Evolutionary conservation across 179 eudicot genomes (phyloP), one percentile per base, ranked within the genome.

Genomic region (Beta macrorhiza): DNA sequence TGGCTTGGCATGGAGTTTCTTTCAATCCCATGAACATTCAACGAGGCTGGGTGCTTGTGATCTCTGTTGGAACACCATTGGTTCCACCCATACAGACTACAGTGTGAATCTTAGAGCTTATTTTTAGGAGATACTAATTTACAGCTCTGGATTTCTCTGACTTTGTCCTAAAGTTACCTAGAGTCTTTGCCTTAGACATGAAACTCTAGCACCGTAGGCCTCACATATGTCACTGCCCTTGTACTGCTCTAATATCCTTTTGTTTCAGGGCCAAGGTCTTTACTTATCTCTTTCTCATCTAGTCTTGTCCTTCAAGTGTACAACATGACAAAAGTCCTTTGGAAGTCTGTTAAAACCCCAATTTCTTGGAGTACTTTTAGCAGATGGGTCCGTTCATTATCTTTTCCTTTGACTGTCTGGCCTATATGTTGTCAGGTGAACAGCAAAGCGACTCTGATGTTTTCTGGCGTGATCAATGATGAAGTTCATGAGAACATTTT

Each of bases 381-480:
- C 74, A 67, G 74, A 78, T 32, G 20, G 29, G 67, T 51, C 74
- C 29, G 37, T 68, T 62, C 3, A 51, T 55, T 20, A 52, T 64
- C 51, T 62, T 65, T 20, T 55, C 25, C 3, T n/a, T 73, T 78
- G 76, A 77, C 74, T 63, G 53, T 51, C 9, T 57, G 76, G 61
- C 76, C 71, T 67, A 57, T 79, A 51, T 80, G 57, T 61, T 80
- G 76, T 79, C 84, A 93, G 98, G 97, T 95, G 69, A 93, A 92
- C 83, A 91, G 91, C 87, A 86, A 90, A 80, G 97, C 95, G 17
- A 90, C 96, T 64, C 86, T 95, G 75, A 91, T 95, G 97, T 95
- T 95, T 87, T 87, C 98, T 55, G 92, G 97, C 83, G 62, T 87
- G 84, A 17, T 88, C 49, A 83, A 82, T 80, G 90, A 91, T 15